These are phyloP conservation scores for Sugiyamaella boreocaroliniensis DNA, from an alignment of 805 yeast species.

Conservation along the genomic window DNA sequence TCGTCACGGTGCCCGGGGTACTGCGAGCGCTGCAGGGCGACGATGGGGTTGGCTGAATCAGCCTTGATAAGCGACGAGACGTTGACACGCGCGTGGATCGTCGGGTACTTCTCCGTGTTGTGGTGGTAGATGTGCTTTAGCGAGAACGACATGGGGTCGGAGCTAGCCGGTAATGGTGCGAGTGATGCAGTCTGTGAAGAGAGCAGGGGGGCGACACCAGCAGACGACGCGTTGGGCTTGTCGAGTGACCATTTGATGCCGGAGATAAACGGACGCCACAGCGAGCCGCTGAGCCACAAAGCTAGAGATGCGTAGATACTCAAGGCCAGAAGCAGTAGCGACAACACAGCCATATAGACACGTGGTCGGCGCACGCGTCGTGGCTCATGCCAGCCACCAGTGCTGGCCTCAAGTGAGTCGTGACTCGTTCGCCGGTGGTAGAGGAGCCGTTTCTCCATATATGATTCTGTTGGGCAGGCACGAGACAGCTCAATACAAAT, in stretches of 20 bases:
- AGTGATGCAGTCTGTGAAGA: too few species aligned
- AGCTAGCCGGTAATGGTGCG: too few species aligned
- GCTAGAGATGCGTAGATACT: background rate
- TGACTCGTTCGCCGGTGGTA: background rate
- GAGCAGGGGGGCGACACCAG: too few species aligned
- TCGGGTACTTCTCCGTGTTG: slow-evolving; percentile 42
- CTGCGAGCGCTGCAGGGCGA: background rate
- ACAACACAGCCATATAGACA: background rate
- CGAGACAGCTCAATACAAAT: too few species aligned
- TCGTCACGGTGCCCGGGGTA: slow-evolving; percentile 32
- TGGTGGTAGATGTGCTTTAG: slow-evolving; percentile 59
- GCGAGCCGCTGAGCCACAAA: background rate
- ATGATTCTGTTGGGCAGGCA: background rate
- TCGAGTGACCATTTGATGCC: background rate
- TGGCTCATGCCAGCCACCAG: too few species aligned
- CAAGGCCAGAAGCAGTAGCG: background rate
- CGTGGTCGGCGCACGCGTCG: background rate
- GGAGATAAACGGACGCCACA: background rate
- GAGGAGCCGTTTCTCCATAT: background rate
- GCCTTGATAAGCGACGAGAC: slow-evolving; percentile 27
- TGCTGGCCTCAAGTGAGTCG: background rate
- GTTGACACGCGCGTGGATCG: slow-evolving; percentile 39
- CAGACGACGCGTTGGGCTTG: too few species aligned
- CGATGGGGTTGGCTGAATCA: background rate
- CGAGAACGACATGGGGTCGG: slow-evolving; percentile 6